Evolutionary conservation across 2,329 filamentous ascomycete species (phyloP), one percentile per base, ranked within the genome.

Genomic region (Fusarium sp.): DNA sequence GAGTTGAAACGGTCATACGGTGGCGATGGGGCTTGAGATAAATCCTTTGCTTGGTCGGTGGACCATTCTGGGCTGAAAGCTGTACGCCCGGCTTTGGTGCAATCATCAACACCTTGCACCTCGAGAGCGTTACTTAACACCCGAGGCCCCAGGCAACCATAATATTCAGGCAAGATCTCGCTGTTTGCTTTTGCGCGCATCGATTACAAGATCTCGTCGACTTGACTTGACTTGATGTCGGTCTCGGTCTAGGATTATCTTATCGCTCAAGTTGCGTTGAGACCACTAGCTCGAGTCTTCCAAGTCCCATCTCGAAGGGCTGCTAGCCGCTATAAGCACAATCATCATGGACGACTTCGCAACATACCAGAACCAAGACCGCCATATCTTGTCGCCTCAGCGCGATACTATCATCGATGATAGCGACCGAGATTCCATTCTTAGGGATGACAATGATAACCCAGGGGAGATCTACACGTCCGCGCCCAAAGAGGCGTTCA

Each of bases 401-500:
- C 58, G 36, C 12, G 67, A 70, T 26, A 60, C 41, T 3, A 37
- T 51, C 18, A 31, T 36, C n/a, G 40, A 28, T 15, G 65, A 76
- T 26, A 72, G 61, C 36, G 75, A 77, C 18, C 58, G 40, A 26
- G 56, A 36, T 6, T 54, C 52, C 8, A 57, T 76, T 13, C 57
- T 65, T 28, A 33, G 20, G 3, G 58, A 63, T 1, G 69, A 72
- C 36, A 71, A 63, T 1, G 69, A 72, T 38, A 71, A 75, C 44
- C 73, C 70, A 10, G 69, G 74, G 36, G 64, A 70, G 44, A 79
- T 80, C 51, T 70, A 78, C 13, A 80, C 77, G 4, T 67, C 71
- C 37, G 77, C 78, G 6, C 78, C 78, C 4, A 74, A 73, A 20
- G 77, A 80, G 53, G 69, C 72, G 18, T 80, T 80, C 65, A 75